Evolutionary conservation across 805 yeast genomes (phyloP).

Genomic region (Maudiozyma pseudohumilis): DNA sequence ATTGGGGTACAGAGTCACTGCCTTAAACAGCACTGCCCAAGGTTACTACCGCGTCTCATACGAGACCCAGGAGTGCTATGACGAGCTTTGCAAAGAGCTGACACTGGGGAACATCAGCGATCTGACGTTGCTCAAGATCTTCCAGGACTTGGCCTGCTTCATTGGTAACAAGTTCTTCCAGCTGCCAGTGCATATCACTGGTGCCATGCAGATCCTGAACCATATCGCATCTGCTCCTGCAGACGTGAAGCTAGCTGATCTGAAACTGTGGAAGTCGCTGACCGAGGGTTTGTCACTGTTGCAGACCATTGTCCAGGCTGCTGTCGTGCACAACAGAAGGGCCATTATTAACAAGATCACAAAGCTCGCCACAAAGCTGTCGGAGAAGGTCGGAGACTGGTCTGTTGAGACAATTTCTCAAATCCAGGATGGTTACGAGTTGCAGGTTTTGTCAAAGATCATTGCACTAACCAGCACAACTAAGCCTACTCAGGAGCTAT

Average conservation of each 20-base stretch:
- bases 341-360: constrained; percentile 2
- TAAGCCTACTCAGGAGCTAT: constrained; percentile 22
- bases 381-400: constrained; percentile 1
- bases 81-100: constrained; percentile 16
- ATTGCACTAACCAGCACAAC: constrained; percentile 14
- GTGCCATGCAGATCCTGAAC: constrained; percentile 22
- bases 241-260: neutral
- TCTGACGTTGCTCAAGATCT: constrained; percentile 24
- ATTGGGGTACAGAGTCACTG: constrained; percentile 11
- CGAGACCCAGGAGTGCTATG: constrained; percentile 22
- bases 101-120: constrained; percentile 16
- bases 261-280: constrained; percentile 20
- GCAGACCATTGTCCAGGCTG: constrained; percentile 12
- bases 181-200: constrained; percentile 19
- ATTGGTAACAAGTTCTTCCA: constrained; percentile 26
- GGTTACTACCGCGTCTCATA: constrained; percentile 45
- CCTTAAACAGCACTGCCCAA: constrained; percentile 19
- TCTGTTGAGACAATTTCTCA: neutral
- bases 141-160: constrained; percentile 28
- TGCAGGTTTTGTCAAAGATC: constrained; percentile 25
- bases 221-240: constrained; percentile 4
- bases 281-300: constrained; percentile 22
- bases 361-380: neutral
- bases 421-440: constrained; percentile 25
- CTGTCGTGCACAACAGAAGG: constrained; percentile 6